Conservation (phyloP, 2,329 filamentous ascomycete species). For the Boeremia lycopersici region DNA sequence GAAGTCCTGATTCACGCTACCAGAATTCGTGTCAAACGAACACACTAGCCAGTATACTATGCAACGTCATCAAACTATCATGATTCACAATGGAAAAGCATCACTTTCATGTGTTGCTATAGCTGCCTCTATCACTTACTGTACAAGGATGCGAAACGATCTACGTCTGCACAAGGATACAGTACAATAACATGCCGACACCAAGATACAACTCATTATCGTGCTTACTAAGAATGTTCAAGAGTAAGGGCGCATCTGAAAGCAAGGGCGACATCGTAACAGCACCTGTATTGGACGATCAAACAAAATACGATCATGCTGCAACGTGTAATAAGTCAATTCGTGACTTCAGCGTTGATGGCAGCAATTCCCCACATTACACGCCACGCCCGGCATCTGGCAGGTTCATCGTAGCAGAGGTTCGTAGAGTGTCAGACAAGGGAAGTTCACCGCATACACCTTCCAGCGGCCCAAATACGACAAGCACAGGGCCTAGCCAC, state of each 20-base stretch:
- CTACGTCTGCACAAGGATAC: neutral
- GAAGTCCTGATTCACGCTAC: neutral
- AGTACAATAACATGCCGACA: neutral
- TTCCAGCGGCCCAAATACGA: neutral
- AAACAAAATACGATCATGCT: neutral
- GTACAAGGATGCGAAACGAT: too few relatives aligned
- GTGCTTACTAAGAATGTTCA: neutral
- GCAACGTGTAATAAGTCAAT: neutral
- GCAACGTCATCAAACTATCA: neutral
- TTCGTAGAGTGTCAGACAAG: neutral
- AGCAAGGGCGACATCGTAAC: constrained; percentile 10
- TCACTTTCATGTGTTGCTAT: neutral
- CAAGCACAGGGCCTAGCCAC: neutral
- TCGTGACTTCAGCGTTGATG: neutral
- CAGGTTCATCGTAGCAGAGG: constrained; percentile 1
- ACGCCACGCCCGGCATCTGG: neutral
- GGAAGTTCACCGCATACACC: neutral
- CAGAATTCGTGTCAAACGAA: neutral
- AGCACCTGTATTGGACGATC: neutral
- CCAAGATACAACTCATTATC: neutral
- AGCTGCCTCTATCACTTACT: neutral
- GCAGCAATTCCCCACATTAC: neutral
- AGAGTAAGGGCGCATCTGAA: neutral
- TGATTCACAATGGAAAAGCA: neutral
- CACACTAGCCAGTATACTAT: neutral